A percentile compares a stretch with the other conserved stretches of the same genome.
phyloP scores from a whole-genome alignment of 495 filamentous ascomycete species.

The Wilcoxina mikolae region DNA sequence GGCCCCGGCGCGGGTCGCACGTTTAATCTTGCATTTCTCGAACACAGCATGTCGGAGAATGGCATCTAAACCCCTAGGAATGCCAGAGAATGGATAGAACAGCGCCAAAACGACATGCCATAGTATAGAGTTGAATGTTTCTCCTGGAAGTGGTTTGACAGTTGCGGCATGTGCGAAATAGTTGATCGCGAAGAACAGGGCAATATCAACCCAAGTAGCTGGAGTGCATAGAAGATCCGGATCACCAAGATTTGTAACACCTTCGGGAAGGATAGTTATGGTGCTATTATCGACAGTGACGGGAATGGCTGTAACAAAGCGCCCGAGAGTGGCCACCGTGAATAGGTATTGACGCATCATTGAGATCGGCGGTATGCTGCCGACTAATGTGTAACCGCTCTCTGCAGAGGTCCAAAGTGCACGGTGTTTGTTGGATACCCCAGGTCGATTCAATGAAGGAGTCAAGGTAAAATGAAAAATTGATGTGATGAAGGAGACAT shows the following conservation, averaged over 20 bases:
- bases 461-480: too few species aligned
- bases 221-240: neutral
- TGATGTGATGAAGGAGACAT: too few species aligned
- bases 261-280: neutral
- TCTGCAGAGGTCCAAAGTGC: too few species aligned
- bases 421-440: too few species aligned
- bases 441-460: too few species aligned
- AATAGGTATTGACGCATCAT: too few species aligned
- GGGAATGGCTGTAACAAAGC: too few species aligned
- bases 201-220: conserved; percentile 21
- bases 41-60: neutral
- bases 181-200: conserved; percentile 25
- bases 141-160: conserved; percentile 12
- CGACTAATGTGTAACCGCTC: too few species aligned
- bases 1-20: neutral
- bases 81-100: neutral
- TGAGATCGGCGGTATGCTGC: too few species aligned
- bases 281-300: too few species aligned
- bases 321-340: too few species aligned
- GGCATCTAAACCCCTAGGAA: neutral
- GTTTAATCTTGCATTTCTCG: neutral
- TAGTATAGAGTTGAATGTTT: neutral
- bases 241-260: neutral
- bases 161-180: conserved; percentile 29
- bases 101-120: neutral